phyloP scores from a whole-genome alignment of 164 flowering plant species.

The Umbilicus rupestris region DNA sequence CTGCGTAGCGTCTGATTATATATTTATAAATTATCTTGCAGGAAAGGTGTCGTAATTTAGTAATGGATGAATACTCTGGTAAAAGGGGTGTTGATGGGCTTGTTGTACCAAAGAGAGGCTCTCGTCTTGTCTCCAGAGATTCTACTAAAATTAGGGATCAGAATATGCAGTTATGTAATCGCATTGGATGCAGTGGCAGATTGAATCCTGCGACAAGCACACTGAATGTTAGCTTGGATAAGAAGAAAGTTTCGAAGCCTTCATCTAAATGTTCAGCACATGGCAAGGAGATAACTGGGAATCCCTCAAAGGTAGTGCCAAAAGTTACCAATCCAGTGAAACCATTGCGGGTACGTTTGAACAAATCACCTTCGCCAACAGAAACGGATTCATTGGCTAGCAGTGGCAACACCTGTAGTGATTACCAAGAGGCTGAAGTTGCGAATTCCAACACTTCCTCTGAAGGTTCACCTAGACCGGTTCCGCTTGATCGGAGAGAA shows the following conservation, averaged over 20 bases:
- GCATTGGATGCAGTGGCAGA: slow-evolving; percentile 64
- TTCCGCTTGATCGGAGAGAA: slow-evolving; percentile 17
- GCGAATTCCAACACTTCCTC: slow-evolving; percentile 20
- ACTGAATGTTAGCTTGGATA: slow-evolving; percentile 27
- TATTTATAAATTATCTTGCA: neutral
- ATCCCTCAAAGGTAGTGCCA: slow-evolving; percentile 42
- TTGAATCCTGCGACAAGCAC: slow-evolving; percentile 30
- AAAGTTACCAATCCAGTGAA: slow-evolving; percentile 19
- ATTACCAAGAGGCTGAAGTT: slow-evolving; percentile 25
- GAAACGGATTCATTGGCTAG: slow-evolving; percentile 37
- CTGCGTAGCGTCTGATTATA: neutral
- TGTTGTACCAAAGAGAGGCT: slow-evolving; percentile 31
- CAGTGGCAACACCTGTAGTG: slow-evolving; percentile 29
- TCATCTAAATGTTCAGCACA: slow-evolving; percentile 25
- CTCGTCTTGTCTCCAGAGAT: slow-evolving; percentile 32
- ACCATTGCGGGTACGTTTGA: slow-evolving; percentile 17
- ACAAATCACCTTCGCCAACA: slow-evolving; percentile 22
- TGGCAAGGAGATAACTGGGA: slow-evolving; percentile 51
- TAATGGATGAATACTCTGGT: slow-evolving; percentile 52
- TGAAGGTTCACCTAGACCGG: slow-evolving; percentile 17
- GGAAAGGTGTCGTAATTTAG: neutral
- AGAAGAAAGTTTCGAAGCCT: slow-evolving; percentile 28
- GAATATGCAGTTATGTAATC: slow-evolving; percentile 44
- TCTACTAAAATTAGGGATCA: slow-evolving; percentile 25
- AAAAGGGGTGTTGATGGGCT: slow-evolving; percentile 32